Evolutionary conservation across 192 early-diverging fungal genomes (phyloP), one percentile per base, ranked within the genome.

Genomic region (Linnemannia hyalina): DNA sequence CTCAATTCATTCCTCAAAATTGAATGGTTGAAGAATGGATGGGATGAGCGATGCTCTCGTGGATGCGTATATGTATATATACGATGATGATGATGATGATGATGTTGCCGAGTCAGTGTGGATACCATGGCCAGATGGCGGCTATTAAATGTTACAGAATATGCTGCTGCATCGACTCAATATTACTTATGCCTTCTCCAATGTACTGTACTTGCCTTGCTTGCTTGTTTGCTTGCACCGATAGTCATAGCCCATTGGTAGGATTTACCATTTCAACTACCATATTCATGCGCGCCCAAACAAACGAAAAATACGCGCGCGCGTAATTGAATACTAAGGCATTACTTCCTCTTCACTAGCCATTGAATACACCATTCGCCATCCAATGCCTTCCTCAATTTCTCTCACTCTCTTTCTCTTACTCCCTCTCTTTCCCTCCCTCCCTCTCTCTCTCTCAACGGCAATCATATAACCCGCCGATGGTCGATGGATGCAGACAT

Each of bases 401-500:
- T 16, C 49, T 52, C 49, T 52, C 18, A 6, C 49, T 52, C 49
- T 49, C 16, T 49, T 18, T 18, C 47, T 49, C 49, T 52, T 52
- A 2, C 49, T 52, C 49, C 16, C 4, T 49, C 18, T 18, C 47
- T 49, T 0, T 49, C 47, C 3, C 49, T 3, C 49, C 5, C 49
- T 52, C 5, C 5, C 49, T 52, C 49, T 52, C 4, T 20, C 18
- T 52, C 49, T 52, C 60, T 13, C 26, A 65, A 65, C 60, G 60
- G 11, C 13, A 65, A 65, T 65, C 60, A 65, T 35, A 15, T 6
- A 65, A 65, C 60, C 4, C 29, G n/a, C 57, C 57, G 57, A 60
- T 60, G 57, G 57, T 60, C 57, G 60, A 65, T 65, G 60, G 60
- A 65, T 65, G 29, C 60, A 65, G 29, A 15, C 60, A 65, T 65